Percentiles rank a stretch among this genome's conserved stretches.
These are phyloP conservation scores for Venturiaceae sp. DNA, from an alignment of 2,329 filamentous ascomycete genomes.

Conservation along the genomic window DNA sequence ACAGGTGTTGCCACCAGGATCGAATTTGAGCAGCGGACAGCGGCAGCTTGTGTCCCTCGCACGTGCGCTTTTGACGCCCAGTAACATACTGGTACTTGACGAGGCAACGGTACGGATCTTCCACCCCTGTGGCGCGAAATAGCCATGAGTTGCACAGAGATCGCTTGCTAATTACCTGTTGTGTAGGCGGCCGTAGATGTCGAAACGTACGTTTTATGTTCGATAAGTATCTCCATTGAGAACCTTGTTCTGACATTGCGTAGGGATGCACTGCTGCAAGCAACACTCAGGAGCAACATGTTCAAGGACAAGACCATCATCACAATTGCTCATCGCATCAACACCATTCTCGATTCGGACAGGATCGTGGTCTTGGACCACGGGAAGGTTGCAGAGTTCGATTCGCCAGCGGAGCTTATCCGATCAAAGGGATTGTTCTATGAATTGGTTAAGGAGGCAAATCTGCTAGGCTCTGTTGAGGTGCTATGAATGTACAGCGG, in stretches of 20 bases:
- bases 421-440: conserved; percentile 73
- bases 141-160: background rate
- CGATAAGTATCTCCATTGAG: background rate
- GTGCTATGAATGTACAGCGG: background rate
- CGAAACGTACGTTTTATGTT: conserved; percentile 37
- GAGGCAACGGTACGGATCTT: conserved; percentile 69
- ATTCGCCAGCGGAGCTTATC: conserved; percentile 70
- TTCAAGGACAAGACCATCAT: conserved; percentile 95
- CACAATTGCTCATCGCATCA: conserved; percentile 95
- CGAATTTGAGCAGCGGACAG: conserved; percentile 91
- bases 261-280: conserved; percentile 50
- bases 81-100: conserved; percentile 93
- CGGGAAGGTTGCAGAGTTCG: conserved; percentile 86
- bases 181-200: conserved; percentile 56
- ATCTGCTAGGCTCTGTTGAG: conserved; percentile 44
- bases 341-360: conserved; percentile 85
- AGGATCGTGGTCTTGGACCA: conserved; percentile 89
- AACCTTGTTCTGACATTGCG: background rate
- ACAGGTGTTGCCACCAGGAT: conserved; percentile 46
- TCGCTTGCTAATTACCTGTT: conserved; percentile 7
- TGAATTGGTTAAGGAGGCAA: conserved; percentile 83
- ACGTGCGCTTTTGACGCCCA: conserved; percentile 85
- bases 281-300: conserved; percentile 51
- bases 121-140: background rate
- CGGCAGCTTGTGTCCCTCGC: conserved; percentile 89